Conservation (phyloP, 2,329 filamentous ascomycete species). For the Aspergillus niger region DNA sequence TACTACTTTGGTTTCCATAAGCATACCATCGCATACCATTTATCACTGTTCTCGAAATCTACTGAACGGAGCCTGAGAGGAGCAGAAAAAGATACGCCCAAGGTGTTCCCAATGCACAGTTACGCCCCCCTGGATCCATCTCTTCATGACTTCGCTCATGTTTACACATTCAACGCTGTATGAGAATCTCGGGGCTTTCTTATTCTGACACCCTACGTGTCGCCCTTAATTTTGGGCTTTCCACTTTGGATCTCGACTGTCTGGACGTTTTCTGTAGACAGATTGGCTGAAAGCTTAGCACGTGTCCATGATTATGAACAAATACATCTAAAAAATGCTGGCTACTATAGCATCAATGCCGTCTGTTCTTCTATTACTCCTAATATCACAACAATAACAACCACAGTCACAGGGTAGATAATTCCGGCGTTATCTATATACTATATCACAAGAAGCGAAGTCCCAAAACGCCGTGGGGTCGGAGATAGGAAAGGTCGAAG, state of each 20-base stretch:
- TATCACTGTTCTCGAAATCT: slow-evolving; percentile 19
- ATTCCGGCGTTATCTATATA: slow-evolving; percentile 23
- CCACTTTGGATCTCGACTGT: background rate
- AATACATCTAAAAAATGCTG: background rate
- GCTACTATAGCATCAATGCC: background rate
- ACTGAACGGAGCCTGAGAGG: background rate
- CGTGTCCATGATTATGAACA: background rate
- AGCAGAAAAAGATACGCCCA: slow-evolving; percentile 6
- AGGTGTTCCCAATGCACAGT: background rate
- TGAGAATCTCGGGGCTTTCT: background rate
- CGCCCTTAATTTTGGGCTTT: background rate
- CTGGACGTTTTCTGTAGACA: background rate
- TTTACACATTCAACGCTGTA: background rate
- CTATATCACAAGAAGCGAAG: slow-evolving; percentile 32
- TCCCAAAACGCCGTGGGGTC: slow-evolving; percentile 30
- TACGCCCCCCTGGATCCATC: background rate
- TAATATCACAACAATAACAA: slow-evolving; percentile 1
- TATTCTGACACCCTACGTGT: background rate
- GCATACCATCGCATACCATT: slow-evolving; percentile 23
- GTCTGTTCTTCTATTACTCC: slow-evolving; percentile 15
- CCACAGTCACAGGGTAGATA: background rate
- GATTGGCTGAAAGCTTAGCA: slow-evolving; percentile 2
- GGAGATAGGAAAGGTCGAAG: slow-evolving; percentile 20
- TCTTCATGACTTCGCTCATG: background rate
- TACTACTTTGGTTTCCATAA: slow-evolving; percentile 26